Evolutionary conservation across 176 grass and related monocot genomes (phyloP).

Genomic region (Panicum miliaceum): DNA sequence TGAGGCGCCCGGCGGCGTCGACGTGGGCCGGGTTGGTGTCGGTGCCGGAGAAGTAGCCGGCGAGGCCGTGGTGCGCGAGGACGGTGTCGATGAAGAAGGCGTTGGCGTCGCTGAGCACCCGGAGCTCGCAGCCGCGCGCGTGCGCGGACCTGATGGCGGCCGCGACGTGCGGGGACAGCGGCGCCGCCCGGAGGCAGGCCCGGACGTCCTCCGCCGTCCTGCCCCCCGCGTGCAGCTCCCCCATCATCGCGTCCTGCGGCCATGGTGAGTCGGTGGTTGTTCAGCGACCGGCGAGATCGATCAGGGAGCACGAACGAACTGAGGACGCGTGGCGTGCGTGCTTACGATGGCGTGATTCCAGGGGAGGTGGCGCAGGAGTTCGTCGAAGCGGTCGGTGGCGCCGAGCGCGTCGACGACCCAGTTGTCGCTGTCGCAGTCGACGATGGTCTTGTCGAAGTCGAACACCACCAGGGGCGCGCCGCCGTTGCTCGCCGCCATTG

Average conservation of each 20-base stretch:
- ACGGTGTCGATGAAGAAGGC: slow-evolving; percentile 71
- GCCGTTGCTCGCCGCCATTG: slow-evolving; percentile 54
- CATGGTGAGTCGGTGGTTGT: background rate
- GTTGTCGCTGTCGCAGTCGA: slow-evolving; percentile 93
- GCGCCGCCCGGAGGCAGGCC: slow-evolving; percentile 44
- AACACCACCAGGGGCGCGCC: slow-evolving; percentile 58
- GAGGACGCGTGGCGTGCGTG: too few relatives aligned
- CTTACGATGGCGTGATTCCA: slow-evolving; percentile 83
- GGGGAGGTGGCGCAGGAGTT: slow-evolving; percentile 60
- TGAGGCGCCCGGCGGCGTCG: slow-evolving; percentile 73
- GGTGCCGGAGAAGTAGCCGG: slow-evolving; percentile 63
- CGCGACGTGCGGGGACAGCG: slow-evolving; percentile 51
- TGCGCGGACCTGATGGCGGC: slow-evolving; percentile 59
- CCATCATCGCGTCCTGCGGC: slow-evolving; percentile 64
- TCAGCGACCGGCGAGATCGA: background rate
- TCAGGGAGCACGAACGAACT: too few relatives aligned
- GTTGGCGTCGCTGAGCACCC: slow-evolving; percentile 91
- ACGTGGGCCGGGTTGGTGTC: slow-evolving; percentile 68
- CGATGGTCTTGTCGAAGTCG: slow-evolving; percentile 97
- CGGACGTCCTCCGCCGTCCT: slow-evolving; percentile 59
- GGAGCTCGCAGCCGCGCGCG: slow-evolving; percentile 76
- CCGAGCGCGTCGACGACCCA: slow-evolving; percentile 80
- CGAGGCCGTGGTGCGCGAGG: slow-evolving; percentile 77
- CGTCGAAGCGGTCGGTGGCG: slow-evolving; percentile 61
- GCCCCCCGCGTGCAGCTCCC: slow-evolving; percentile 68